Base-by-base conservation (phyloP, 208 protist species). In the Endotrypanum monterogeii region DNA sequence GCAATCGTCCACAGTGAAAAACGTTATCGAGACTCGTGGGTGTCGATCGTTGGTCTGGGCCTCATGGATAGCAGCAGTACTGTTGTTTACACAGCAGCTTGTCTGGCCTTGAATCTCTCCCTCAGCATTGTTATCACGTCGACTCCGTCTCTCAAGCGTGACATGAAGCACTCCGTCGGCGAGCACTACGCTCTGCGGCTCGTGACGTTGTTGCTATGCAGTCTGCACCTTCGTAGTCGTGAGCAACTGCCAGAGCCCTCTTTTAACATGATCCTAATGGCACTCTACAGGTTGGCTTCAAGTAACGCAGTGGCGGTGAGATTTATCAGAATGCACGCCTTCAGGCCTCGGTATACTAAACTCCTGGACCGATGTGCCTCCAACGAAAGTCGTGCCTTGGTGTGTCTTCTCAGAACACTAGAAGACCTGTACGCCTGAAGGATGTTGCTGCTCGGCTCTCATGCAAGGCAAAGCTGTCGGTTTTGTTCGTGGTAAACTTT, bases 71-170 rank as follows among this genome's bases (percentile, higher is more conserved):
- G 71, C 51, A 73, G 73, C 60, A 73, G 56, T 39, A 77, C 83
- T 9, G 85, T 95, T 58, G 82, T 89, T 8, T 95, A 95, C 76
- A 88, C 91, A 0, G 90, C 86, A 0, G 85, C 93, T 20, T 92
- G 89, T 46, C 79, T 97, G 1, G 83, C 90, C 1, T 50, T 88
- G 6, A 95, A 95, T 76, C 30, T 97, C 30, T 72, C 85, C 16
- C 68, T 87, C 50, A 74, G 76, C 51, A 84, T 91, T 62, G 78
- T 89, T 14, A 73, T 78, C 30, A 74, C 73, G 2, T 80, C 78
- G 0, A 73, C 28, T n/a, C 70, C 84, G 0, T 77, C 86, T 18
- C 71, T 93, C 35, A 52, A 78, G 68, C 58, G 73, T 1, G 74
- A 84, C n/a, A 86, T 84, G 71, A 20, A 56, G 20, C 50, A 72